Conservation (phyloP, 805 yeast species). For the Ogataea salicorniae region DNA sequence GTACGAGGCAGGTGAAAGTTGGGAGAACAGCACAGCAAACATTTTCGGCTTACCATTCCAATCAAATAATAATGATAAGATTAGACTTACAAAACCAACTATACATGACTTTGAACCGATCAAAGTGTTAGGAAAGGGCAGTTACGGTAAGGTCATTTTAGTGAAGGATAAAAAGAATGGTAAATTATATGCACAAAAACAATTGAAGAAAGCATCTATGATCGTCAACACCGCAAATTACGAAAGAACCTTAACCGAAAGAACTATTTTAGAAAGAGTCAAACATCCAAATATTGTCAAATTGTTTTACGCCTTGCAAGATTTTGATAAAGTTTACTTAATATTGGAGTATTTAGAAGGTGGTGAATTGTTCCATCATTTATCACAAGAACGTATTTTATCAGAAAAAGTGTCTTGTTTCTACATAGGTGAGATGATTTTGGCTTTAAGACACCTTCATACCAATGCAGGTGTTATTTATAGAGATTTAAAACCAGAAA, state of each 20-base stretch:
- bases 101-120: constrained; percentile 65
- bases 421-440: constrained; percentile 74
- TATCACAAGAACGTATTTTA: constrained; percentile 42
- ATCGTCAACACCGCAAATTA: constrained; percentile 52
- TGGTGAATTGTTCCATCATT: constrained; percentile 73
- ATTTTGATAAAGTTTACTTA: constrained; percentile 65
- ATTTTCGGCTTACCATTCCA: not conserved
- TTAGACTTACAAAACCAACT: constrained; percentile 12
- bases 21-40: constrained; percentile 12
- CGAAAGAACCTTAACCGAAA: constrained; percentile 77
- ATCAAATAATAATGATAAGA: not conserved
- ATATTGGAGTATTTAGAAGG: constrained; percentile 82
- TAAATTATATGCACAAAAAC: constrained; percentile 79
- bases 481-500: constrained; percentile 86
- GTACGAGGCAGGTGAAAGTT: constrained; percentile 27
- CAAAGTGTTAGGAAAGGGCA: constrained; percentile 79
- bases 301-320: constrained; percentile 80
- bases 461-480: constrained; percentile 70
- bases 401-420: constrained; percentile 67
- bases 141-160: constrained; percentile 80
- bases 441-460: constrained; percentile 74
- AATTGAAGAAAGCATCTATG: constrained; percentile 75
- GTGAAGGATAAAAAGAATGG: constrained; percentile 63
- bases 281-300: constrained; percentile 80
- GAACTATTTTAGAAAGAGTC: constrained; percentile 64